A percentile compares a stretch with the other conserved stretches of the same genome.
These are phyloP conservation scores for Penicillium vulpinum DNA, from an alignment of 2,329 filamentous ascomycete genomes.

Conservation along the genomic window DNA sequence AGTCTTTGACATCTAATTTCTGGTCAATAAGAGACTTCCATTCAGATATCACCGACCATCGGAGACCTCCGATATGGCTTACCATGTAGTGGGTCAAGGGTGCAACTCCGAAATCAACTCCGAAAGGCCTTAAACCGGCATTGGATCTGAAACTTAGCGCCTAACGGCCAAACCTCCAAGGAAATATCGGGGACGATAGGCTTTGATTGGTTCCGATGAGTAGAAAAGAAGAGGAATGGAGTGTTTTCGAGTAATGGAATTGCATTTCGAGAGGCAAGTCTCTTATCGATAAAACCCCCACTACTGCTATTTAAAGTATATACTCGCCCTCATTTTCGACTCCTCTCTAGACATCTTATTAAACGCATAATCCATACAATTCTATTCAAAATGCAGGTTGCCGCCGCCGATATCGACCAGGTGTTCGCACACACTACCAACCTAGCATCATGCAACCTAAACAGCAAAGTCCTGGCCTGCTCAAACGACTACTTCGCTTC, in stretches of 20 bases:
- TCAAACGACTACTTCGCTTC: conserved; percentile 64
- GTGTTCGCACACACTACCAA: conserved; percentile 58
- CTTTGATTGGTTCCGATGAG: neutral
- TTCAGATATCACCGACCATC: conserved; percentile 16
- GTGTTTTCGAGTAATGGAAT: neutral
- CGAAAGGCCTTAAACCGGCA: neutral
- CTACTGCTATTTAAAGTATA: conserved; percentile 11
- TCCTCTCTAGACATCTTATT: neutral
- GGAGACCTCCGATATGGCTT: conserved; percentile 21
- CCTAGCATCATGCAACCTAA: conserved; percentile 46
- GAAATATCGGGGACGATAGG: neutral
- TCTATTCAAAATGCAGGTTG: conserved; percentile 29
- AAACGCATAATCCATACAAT: neutral
- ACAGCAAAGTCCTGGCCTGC: conserved; percentile 56
- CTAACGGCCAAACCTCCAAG: neutral
- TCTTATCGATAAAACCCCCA: conserved; percentile 13
- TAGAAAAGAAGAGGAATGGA: neutral
- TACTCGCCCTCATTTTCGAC: neutral
- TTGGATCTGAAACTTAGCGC: neutral
- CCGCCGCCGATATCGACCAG: conserved; percentile 53
- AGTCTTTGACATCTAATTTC: neutral
- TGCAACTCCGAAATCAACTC: conserved; percentile 5
- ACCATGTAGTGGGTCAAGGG: conserved; percentile 10
- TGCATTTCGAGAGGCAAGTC: neutral
- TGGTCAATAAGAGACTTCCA: neutral